A percentile compares a stretch with the other conserved stretches of the same genome.
Evolutionary conservation across 208 protist genomes (phyloP).

Genomic region (Vickermania ingenoplastis): DNA sequence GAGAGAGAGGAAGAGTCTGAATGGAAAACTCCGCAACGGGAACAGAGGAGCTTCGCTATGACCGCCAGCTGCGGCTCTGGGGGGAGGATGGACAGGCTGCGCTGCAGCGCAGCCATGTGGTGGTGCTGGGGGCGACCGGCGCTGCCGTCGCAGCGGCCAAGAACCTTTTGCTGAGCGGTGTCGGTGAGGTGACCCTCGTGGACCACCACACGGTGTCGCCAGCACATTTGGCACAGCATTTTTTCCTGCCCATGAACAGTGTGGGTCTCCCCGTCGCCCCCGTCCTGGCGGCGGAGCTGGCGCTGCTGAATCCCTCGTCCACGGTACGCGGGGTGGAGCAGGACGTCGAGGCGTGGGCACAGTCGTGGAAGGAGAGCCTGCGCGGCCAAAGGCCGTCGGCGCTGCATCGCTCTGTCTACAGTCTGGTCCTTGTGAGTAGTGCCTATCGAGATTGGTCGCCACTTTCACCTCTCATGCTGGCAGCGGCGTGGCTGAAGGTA

Average conservation of each 20-base stretch:
- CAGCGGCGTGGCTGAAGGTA: slow-evolving; percentile 8
- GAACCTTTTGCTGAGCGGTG: slow-evolving; percentile 93
- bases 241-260: slow-evolving; percentile 73
- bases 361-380: neutral
- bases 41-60: slow-evolving; percentile 43
- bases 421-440: slow-evolving; percentile 32
- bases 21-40: neutral
- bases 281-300: neutral
- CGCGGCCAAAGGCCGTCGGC: too few relatives aligned
- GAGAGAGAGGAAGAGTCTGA: neutral
- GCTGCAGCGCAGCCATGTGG: slow-evolving; percentile 77
- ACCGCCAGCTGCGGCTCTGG: slow-evolving; percentile 93
- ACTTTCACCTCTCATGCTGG: slow-evolving; percentile 20
- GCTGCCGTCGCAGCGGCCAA: slow-evolving; percentile 92
- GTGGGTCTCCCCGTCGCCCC: neutral
- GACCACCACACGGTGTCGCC: slow-evolving; percentile 76
- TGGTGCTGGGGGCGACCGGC: slow-evolving; percentile 88
- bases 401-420: neutral
- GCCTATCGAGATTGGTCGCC: slow-evolving; percentile 23
- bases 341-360: neutral
- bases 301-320: neutral
- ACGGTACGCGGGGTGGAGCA: neutral
- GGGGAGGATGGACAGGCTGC: slow-evolving; percentile 86
- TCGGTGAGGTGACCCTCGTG: slow-evolving; percentile 91
- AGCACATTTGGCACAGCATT: slow-evolving; percentile 92